Evolutionary conservation across 1,284 basidiomycete species (phyloP).

Genomic region (Sanguinoderma infundibulare): DNA sequence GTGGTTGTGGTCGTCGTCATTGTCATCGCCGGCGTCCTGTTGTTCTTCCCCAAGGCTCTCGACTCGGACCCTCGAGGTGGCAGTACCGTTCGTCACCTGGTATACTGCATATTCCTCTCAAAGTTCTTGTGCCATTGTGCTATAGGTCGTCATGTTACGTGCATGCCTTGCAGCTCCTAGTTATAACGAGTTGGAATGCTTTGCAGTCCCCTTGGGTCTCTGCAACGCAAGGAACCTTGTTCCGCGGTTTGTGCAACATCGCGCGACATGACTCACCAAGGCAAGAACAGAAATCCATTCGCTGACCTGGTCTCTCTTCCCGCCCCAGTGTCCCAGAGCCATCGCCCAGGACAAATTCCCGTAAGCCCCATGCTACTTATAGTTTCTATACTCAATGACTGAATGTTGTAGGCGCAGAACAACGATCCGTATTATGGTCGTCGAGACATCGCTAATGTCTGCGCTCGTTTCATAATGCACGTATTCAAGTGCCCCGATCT

Average conservation of each 20-base stretch:
- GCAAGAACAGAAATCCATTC: neutral
- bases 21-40: too few relatives aligned
- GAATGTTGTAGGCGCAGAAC: neutral
- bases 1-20: too few relatives aligned
- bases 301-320: neutral
- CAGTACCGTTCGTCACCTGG: neutral
- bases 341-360: neutral
- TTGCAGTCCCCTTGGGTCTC: neutral
- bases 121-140: neutral
- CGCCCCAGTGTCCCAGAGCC: neutral
- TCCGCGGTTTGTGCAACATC: neutral
- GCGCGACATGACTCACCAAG: neutral
- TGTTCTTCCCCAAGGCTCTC: too few relatives aligned
- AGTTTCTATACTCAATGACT: neutral
- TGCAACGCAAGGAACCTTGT: neutral
- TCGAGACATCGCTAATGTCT: neutral
- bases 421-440: conserved; percentile 75
- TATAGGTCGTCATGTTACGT: neutral
- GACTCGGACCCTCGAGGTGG: neutral
- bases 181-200: too few relatives aligned
- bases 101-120: neutral
- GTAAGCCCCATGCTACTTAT: neutral
- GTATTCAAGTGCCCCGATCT: neutral
- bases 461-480: neutral
- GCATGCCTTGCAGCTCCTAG: neutral